Evolutionary conservation across 257 asterid species (phyloP).

Genomic region (Verbascum thapsus): DNA sequence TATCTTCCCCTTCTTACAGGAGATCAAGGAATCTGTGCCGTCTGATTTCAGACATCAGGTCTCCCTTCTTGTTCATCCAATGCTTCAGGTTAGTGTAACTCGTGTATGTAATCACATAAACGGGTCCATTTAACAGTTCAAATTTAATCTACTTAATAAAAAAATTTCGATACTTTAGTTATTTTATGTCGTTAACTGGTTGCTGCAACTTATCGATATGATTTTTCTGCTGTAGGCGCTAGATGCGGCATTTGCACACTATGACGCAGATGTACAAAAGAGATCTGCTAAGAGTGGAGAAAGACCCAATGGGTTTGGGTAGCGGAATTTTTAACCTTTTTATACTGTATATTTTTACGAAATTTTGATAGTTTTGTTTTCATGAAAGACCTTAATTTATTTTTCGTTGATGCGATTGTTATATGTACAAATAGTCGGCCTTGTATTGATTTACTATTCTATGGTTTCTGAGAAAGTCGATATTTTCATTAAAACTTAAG

Average conservation of each 20-base stretch:
- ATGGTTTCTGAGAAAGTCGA: no score
- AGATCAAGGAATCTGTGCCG: constrained; percentile 90
- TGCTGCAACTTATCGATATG: no score
- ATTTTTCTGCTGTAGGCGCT: constrained; percentile 56
- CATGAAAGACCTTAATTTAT: neutral
- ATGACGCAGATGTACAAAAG: constrained; percentile 79
- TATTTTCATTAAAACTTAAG: no score
- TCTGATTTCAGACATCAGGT: constrained; percentile 94
- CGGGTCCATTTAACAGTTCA: no score
- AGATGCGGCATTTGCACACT: constrained; percentile 93
- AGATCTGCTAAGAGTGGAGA: constrained; percentile 67
- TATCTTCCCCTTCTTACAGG: constrained; percentile 47
- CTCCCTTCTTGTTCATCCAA: constrained; percentile 96
- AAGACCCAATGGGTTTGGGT: constrained; percentile 58
- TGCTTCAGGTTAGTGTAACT: constrained; percentile 91
- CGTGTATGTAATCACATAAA: constrained; percentile 3
- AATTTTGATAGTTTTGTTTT: constrained; percentile 30
- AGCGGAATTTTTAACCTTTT: constrained; percentile 8
- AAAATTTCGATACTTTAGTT: neutral
- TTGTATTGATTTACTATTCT: no score
- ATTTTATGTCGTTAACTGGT: neutral
- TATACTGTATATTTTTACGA: constrained; percentile 12
- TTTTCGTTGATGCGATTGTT: neutral
- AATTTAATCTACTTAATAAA: neutral
- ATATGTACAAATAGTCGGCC: neutral